Evolutionary conservation across 2,329 filamentous ascomycete genomes (phyloP).

Genomic region (Trichoderma koningii): DNA sequence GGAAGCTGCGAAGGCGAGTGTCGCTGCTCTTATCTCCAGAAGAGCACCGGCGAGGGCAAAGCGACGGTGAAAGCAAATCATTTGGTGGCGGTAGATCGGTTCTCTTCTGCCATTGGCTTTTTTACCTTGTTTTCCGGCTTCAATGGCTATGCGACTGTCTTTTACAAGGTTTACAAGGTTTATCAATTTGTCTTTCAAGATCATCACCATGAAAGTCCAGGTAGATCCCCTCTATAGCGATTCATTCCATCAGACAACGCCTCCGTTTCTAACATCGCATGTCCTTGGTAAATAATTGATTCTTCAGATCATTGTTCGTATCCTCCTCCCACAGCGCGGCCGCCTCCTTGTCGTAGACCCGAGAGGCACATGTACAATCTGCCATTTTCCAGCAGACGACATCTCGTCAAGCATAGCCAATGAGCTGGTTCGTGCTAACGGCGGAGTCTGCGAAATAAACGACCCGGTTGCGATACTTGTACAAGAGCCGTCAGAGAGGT

Average conservation of each 20-base stretch:
- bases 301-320: constrained; percentile 13
- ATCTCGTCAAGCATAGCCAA: background rate
- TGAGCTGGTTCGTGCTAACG: constrained; percentile 18
- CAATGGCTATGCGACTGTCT: too few relatives aligned
- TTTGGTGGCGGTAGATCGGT: too few relatives aligned
- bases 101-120: too few relatives aligned
- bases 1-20: too few relatives aligned
- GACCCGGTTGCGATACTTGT: constrained; percentile 13
- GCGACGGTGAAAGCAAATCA: too few relatives aligned
- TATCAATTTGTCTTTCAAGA: too few relatives aligned
- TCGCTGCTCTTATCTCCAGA: too few relatives aligned
- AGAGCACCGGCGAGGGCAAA: too few relatives aligned
- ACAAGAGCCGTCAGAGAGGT: background rate
- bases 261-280: constrained; percentile 26
- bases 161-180: too few relatives aligned
- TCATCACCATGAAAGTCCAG: too few relatives aligned
- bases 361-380: background rate
- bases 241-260: constrained; percentile 28
- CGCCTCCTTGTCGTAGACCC: background rate
- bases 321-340: constrained; percentile 19
- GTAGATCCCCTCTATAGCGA: constrained; percentile 12
- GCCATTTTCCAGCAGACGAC: constrained; percentile 3
- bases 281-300: constrained; percentile 25
- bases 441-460: constrained; percentile 21
- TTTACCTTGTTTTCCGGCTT: too few relatives aligned